Percentiles rank a stretch among this genome's conserved stretches.
Evolutionary conservation across 2,329 filamentous ascomycete genomes (phyloP).

Genomic region (Claviceps capensis): DNA sequence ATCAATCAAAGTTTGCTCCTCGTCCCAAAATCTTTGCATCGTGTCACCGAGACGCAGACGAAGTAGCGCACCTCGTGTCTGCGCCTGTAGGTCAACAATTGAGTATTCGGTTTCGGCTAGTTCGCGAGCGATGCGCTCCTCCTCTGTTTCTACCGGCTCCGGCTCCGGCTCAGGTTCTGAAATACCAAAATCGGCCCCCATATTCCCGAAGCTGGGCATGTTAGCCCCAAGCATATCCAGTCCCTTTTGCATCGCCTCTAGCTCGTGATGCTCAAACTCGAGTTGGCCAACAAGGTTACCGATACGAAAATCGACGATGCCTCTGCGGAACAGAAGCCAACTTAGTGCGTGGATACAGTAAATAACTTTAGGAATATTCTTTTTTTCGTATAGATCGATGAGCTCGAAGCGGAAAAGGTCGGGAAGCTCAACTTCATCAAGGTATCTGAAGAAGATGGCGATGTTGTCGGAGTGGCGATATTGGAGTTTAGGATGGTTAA

Average conservation of each 20-base stretch:
- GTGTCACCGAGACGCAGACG: constrained; percentile 63
- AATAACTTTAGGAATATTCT: constrained; percentile 98
- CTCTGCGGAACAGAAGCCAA: constrained; percentile 92
- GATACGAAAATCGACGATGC: constrained; percentile 89
- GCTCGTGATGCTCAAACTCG: constrained; percentile 93
- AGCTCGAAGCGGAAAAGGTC: constrained; percentile 95
- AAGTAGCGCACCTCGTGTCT: constrained; percentile 67
- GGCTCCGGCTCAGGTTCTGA: constrained; percentile 62
- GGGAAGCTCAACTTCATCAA: constrained; percentile 82
- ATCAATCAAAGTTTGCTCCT: constrained; percentile 63
- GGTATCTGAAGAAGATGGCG: constrained; percentile 84
- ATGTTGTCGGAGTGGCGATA: constrained; percentile 98
- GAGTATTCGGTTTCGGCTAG: constrained; percentile 59
- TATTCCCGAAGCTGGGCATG: constrained; percentile 96
- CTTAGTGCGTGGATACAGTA: constrained; percentile 96
- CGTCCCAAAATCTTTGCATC: constrained; percentile 86
- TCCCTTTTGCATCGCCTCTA: constrained; percentile 93
- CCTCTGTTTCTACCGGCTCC: constrained; percentile 74
- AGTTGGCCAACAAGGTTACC: constrained; percentile 93
- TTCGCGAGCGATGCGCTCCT: constrained; percentile 75
- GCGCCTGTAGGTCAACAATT: constrained; percentile 72
- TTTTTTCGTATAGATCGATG: constrained; percentile 97
- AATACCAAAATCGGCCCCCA: constrained; percentile 89
- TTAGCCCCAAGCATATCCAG: constrained; percentile 87
- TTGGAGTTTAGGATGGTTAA: constrained; percentile 71